phyloP scores from a whole-genome alignment of 306 rosid species.

The Datisca glomerata region DNA sequence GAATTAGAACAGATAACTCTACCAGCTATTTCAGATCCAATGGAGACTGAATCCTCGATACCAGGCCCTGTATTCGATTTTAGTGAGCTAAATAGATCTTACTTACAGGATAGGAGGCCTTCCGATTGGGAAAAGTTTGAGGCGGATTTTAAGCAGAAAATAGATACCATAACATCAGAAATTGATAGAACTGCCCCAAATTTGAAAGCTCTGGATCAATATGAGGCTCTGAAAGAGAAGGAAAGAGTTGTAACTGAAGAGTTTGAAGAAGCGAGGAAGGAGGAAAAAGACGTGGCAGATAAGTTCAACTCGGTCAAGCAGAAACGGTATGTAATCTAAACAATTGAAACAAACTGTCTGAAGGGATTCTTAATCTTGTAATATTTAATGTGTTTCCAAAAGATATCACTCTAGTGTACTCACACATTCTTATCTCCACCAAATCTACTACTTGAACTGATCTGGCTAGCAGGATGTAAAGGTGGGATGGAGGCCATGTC shows the following conservation, averaged over 20 bases:
- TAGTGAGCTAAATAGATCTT: constrained; percentile 48
- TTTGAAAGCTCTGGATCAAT: constrained; percentile 95
- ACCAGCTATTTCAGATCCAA: constrained; percentile 63
- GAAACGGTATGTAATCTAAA: constrained; percentile 35
- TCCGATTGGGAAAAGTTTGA: constrained; percentile 71
- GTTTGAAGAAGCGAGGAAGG: constrained; percentile 86
- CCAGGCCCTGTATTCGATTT: constrained; percentile 65
- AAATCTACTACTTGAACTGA: too few relatives aligned
- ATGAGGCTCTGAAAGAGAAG: constrained; percentile 78
- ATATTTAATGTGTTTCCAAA: too few relatives aligned
- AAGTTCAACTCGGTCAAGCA: constrained; percentile 66
- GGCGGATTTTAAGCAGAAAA: constrained; percentile 63
- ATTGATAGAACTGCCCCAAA: constrained; percentile 96
- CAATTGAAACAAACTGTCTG: too few relatives aligned
- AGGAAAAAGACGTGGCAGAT: constrained; percentile 66
- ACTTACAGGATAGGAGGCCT: constrained; percentile 50
- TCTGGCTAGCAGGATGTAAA: too few relatives aligned
- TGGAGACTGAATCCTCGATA: constrained; percentile 60
- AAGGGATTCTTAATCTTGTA: too few relatives aligned
- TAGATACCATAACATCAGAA: constrained; percentile 61
- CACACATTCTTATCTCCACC: background rate
- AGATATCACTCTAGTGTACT: too few relatives aligned
- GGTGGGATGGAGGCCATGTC: too few relatives aligned
- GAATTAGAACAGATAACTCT: constrained; percentile 76
- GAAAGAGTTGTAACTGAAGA: constrained; percentile 75